phyloP scores from a whole-genome alignment of 768 basidiomycete genomes.

The Lactifluus rugatus region DNA sequence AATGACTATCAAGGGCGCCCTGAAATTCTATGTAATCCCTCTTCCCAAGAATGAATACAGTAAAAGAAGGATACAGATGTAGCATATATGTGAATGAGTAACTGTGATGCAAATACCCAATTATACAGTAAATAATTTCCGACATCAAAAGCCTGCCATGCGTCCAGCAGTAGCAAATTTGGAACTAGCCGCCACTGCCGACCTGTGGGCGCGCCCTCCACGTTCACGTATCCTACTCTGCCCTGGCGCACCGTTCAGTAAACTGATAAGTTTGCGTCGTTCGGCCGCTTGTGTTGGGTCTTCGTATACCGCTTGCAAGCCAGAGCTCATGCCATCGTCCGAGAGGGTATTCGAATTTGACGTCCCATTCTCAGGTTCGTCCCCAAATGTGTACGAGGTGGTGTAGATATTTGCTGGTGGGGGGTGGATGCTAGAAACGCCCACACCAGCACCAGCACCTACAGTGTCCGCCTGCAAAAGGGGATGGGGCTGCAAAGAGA shows the following conservation, averaged over 20 bases:
- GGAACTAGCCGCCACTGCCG: background rate
- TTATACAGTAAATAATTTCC: background rate
- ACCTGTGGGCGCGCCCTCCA: background rate
- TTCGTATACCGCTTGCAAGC: slow-evolving; percentile 18
- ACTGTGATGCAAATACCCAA: background rate
- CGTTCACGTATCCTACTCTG: slow-evolving; percentile 8
- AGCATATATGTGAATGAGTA: background rate
- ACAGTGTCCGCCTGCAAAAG: slow-evolving; percentile 31
- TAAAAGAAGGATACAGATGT: slow-evolving; percentile 2
- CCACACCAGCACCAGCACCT: background rate
- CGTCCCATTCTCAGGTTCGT: slow-evolving; percentile 9
- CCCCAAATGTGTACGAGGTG: slow-evolving; percentile 12
- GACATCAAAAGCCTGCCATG: slow-evolving; percentile 9
- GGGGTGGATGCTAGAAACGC: background rate
- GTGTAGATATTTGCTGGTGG: background rate
- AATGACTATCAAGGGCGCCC: background rate
- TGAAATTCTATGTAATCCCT: background rate
- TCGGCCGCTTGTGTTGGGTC: slow-evolving; percentile 18
- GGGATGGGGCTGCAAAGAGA: slow-evolving; percentile 28
- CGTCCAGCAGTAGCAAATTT: background rate
- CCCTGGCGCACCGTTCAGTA: slow-evolving; percentile 15
- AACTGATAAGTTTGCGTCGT: slow-evolving; percentile 15
- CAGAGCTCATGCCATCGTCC: slow-evolving; percentile 8
- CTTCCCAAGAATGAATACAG: background rate
- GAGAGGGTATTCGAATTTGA: background rate